A percentile compares a stretch with the other conserved stretches of the same genome.
These are phyloP conservation scores for Baorangia bicolor DNA, from an alignment of 768 basidiomycete species.

Conservation along the genomic window DNA sequence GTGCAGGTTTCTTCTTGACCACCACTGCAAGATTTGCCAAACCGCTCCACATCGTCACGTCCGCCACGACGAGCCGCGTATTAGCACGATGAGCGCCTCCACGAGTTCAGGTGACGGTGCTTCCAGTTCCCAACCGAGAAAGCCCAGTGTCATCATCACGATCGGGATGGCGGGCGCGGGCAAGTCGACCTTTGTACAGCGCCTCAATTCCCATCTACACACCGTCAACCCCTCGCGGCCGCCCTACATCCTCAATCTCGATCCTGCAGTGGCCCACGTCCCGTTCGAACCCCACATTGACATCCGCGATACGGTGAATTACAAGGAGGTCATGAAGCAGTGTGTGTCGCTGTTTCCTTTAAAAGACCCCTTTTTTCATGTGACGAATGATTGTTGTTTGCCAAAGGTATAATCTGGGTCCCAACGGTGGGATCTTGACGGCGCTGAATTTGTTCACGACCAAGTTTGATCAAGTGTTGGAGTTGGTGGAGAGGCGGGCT, in stretches of 20 bases:
- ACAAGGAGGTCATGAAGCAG: constrained; percentile 99
- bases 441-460: constrained; percentile 97
- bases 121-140: constrained; percentile 28
- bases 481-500: constrained; percentile 86
- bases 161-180: constrained; percentile 98
- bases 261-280: constrained; percentile 89
- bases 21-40: constrained; percentile 6
- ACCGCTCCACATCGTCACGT: background rate
- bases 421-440: constrained; percentile 97
- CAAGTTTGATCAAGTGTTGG: constrained; percentile 96
- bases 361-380: constrained; percentile 8
- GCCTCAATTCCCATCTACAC: constrained; percentile 91
- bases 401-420: constrained; percentile 92
- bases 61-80: background rate
- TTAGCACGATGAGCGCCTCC: constrained; percentile 21
- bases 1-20: constrained; percentile 4
- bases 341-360: constrained; percentile 52
- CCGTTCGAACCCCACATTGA: constrained; percentile 98
- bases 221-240: constrained; percentile 58
- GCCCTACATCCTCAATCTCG: constrained; percentile 96
- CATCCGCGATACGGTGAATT: constrained; percentile 96
- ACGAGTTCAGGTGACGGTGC: background rate
- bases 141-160: constrained; percentile 82
- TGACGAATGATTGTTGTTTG: constrained; percentile 13
- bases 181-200: constrained; percentile 96